phyloP scores from a whole-genome alignment of 208 protist genomes.

The Phytomonas francai region DNA sequence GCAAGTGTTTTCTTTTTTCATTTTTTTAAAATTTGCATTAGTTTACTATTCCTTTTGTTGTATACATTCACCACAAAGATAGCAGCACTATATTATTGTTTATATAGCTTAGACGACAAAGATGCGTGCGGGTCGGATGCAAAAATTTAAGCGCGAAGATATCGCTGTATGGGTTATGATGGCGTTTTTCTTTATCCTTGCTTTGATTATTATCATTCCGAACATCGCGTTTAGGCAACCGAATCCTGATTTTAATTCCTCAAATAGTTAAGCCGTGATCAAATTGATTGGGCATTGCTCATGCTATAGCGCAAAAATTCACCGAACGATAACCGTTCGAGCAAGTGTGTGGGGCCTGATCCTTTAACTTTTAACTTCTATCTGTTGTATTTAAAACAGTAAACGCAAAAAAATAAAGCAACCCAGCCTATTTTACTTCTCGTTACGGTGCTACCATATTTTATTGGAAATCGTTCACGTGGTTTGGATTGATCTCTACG shows the following conservation, averaged over 20 bases:
- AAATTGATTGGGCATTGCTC: no score
- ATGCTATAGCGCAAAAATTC: no score
- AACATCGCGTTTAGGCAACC: slow-evolving; percentile 16
- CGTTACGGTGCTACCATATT: neutral
- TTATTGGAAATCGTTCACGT: neutral
- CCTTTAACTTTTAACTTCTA: no score
- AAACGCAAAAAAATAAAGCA: neutral
- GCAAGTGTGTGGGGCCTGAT: neutral
- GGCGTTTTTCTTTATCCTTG: slow-evolving; percentile 21
- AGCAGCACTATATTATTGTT: no score
- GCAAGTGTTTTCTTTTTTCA: no score
- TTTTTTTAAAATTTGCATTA: no score
- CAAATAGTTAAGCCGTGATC: slow-evolving; percentile 2
- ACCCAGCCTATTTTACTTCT: slow-evolving; percentile 6
- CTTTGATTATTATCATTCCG: slow-evolving; percentile 16
- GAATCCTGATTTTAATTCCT: neutral
- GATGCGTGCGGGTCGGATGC: slow-evolving; percentile 6
- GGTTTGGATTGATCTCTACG: neutral
- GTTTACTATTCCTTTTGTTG: no score
- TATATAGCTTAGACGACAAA: no score
- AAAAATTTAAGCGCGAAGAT: slow-evolving; percentile 20
- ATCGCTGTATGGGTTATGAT: slow-evolving; percentile 27
- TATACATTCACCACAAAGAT: no score
- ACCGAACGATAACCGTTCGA: neutral
- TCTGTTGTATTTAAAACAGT: no score